These are phyloP conservation scores for Aspergillus indologenus DNA, from an alignment of 495 filamentous ascomycete genomes.

Conservation along the genomic window DNA sequence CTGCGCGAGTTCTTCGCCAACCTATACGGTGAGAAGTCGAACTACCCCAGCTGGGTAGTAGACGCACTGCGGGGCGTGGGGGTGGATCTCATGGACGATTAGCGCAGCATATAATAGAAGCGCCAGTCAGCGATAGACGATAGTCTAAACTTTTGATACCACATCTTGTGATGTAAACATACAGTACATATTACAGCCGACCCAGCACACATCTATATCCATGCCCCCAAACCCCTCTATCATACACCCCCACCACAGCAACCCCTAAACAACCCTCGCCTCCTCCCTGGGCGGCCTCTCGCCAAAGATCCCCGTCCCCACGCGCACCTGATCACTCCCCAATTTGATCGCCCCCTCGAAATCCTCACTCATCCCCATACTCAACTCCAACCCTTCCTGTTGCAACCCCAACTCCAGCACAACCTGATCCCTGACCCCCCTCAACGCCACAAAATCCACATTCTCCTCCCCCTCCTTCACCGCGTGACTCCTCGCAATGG, in stretches of 20 bases:
- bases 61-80: constrained; percentile 80
- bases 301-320: constrained; percentile 93
- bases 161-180: too few species aligned
- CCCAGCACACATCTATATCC: too few species aligned
- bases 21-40: constrained; percentile 66
- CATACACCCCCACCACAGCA: too few species aligned
- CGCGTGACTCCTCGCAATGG: constrained; percentile 75
- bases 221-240: too few species aligned
- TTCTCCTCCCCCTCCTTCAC: constrained; percentile 75
- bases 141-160: too few species aligned
- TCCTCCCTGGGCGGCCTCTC: constrained; percentile 69
- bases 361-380: constrained; percentile 90
- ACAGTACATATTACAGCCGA: too few species aligned
- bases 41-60: constrained; percentile 80
- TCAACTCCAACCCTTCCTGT: constrained; percentile 54
- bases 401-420: constrained; percentile 47
- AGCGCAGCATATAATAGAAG: neutral
- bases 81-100: constrained; percentile 62
- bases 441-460: constrained; percentile 77
- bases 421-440: constrained; percentile 64
- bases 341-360: constrained; percentile 83
- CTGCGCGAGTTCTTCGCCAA: constrained; percentile 71
- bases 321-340: constrained; percentile 90
- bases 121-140: too few species aligned
- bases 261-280: constrained; percentile 45